A percentile compares a stretch with the other conserved stretches of the same genome.
These are phyloP conservation scores for Stachybotrys elegans DNA, from an alignment of 2,329 filamentous ascomycete genomes.

Conservation along the genomic window DNA sequence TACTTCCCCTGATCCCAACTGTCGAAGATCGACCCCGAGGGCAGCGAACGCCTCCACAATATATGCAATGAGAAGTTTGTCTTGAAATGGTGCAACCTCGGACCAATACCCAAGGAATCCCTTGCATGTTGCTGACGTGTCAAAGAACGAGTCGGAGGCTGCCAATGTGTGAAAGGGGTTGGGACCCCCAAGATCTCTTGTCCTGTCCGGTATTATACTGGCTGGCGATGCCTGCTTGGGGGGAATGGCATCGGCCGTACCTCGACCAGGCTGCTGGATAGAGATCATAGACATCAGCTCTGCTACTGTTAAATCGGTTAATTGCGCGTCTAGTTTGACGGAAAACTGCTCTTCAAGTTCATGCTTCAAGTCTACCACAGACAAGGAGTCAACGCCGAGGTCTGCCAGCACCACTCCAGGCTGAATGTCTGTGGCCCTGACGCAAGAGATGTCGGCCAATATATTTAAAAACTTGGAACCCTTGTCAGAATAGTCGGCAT, in stretches of 20 bases:
- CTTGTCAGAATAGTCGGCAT: neutral
- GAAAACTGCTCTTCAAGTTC: neutral
- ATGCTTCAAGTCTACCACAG: neutral
- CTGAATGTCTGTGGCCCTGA: neutral
- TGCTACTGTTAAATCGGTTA: neutral
- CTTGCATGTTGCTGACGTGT: neutral
- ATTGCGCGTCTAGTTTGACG: neutral
- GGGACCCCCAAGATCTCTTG: neutral
- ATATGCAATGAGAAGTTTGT: conserved; percentile 2
- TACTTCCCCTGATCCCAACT: neutral
- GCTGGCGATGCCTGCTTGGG: neutral
- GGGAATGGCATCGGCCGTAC: neutral
- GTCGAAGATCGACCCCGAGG: neutral
- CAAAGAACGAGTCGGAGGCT: neutral
- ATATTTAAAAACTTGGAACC: neutral
- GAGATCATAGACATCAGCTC: neutral
- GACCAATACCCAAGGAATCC: conserved; percentile 2
- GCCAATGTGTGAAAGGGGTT: neutral
- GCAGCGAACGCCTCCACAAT: conserved; percentile 1
- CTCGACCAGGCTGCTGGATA: neutral
- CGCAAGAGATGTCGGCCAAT: neutral
- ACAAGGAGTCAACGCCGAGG: neutral
- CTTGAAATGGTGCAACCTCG: neutral
- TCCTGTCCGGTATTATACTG: too few relatives aligned
- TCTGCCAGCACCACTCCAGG: neutral